Percentiles rank a stretch among this genome's conserved stretches.
Conservation (phyloP, 192 early-diverging fungal genomes). For the Mortierella claussenii region DNA sequence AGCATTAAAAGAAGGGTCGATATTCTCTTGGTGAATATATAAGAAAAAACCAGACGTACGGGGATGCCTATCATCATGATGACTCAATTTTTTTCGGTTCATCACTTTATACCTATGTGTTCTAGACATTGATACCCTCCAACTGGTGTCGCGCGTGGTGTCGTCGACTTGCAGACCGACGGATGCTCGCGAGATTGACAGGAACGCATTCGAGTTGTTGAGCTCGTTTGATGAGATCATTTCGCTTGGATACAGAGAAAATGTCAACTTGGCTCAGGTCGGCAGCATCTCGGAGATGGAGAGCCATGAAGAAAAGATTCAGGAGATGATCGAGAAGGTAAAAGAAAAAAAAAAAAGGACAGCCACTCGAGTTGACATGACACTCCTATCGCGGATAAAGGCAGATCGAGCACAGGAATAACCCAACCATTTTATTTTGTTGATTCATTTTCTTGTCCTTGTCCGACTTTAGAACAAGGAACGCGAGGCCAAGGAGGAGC, state of each 20-base stretch:
- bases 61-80: too few species aligned
- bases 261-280: constrained; percentile 91
- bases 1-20: too few species aligned
- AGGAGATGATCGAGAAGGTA: constrained; percentile 92
- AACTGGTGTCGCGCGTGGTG: constrained; percentile 93
- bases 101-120: background rate
- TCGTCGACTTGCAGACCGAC: constrained; percentile 88
- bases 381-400: too few species aligned
- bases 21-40: too few species aligned
- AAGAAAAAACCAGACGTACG: too few species aligned
- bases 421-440: too few species aligned
- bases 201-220: constrained; percentile 89
- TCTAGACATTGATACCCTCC: constrained; percentile 92
- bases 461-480: constrained; percentile 95
- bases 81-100: background rate
- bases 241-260: constrained; percentile 91
- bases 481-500: constrained; percentile 96
- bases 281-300: constrained; percentile 97
- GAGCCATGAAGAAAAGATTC: constrained; percentile 96
- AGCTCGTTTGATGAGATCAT: constrained; percentile 97
- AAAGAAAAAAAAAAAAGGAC: too few species aligned
- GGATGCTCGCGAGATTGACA: constrained; percentile 88
- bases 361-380: too few species aligned
- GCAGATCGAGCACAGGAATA: too few species aligned
- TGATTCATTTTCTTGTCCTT: too few species aligned